Percentiles rank a stretch among this genome's conserved stretches.
Conservation (phyloP, 169 alveolate species). For the Babesia bigemina region DNA sequence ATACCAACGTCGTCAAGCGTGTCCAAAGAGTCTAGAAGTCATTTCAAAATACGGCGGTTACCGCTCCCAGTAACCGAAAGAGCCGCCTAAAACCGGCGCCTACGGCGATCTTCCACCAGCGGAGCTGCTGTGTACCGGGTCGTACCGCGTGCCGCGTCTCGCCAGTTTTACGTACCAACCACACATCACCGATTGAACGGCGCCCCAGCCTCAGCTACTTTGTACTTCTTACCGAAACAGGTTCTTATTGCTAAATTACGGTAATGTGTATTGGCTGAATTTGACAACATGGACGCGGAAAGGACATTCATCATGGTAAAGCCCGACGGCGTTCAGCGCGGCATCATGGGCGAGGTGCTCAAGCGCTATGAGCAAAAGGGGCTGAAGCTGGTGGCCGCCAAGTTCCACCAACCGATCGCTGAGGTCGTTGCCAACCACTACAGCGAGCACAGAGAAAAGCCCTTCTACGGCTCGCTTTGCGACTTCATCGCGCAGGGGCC, state of each 20-base stretch:
- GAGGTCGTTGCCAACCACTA: constrained; percentile 93
- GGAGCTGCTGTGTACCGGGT: too few relatives aligned
- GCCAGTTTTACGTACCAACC: neutral
- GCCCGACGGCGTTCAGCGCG: constrained; percentile 99
- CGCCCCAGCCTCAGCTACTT: too few relatives aligned
- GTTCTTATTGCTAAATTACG: too few relatives aligned
- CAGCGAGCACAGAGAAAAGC: constrained; percentile 91
- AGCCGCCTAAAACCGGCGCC: too few relatives aligned
- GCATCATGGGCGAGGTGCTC: constrained; percentile 92
- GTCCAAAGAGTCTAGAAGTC: too few relatives aligned
- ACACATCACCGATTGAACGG: too few relatives aligned
- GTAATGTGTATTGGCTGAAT: neutral
- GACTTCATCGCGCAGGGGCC: constrained; percentile 93
- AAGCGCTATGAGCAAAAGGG: constrained; percentile 95
- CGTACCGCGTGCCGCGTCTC: neutral
- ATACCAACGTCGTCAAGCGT: too few relatives aligned
- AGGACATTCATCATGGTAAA: constrained; percentile 97
- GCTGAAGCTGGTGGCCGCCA: constrained; percentile 92
- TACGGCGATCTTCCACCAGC: too few relatives aligned
- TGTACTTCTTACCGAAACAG: too few relatives aligned
- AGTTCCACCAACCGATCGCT: constrained; percentile 84
- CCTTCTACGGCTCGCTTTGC: constrained; percentile 91
- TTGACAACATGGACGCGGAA: constrained; percentile 63
- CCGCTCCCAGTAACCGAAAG: too few relatives aligned
- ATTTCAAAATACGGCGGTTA: too few relatives aligned